Conservation (phyloP, 2,329 filamentous ascomycete genomes). For the Juglanconis sp. region DNA sequence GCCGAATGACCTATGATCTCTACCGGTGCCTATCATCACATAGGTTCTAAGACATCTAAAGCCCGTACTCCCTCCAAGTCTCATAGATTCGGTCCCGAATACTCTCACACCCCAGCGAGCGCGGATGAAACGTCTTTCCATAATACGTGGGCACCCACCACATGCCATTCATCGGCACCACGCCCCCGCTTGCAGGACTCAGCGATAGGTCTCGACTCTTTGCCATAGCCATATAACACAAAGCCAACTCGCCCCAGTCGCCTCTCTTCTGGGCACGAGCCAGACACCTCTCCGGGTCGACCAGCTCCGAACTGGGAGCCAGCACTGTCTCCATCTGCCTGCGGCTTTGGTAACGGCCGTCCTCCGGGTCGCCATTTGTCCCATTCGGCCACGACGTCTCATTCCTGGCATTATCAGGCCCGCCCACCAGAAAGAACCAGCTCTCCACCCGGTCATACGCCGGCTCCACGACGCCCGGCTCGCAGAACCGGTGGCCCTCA, state of each 20-base stretch:
- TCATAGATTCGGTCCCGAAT: constrained; percentile 34
- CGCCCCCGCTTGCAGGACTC: constrained; percentile 25
- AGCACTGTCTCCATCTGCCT: constrained; percentile 20
- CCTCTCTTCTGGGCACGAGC: constrained; percentile 31
- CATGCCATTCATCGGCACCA: constrained; percentile 34
- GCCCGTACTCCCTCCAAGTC: constrained; percentile 25
- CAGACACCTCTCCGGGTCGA: constrained; percentile 36
- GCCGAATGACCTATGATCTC: too few species aligned
- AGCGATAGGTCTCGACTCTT: constrained; percentile 33
- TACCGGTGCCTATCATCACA: too few species aligned
- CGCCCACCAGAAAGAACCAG: constrained; percentile 48
- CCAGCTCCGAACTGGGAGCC: constrained; percentile 29
- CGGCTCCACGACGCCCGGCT: constrained; percentile 35
- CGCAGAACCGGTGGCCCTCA: constrained; percentile 41
- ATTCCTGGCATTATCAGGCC: constrained; percentile 35
- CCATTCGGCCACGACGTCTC: constrained; percentile 19
- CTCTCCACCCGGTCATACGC: constrained; percentile 41
- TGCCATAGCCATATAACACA: constrained; percentile 44
- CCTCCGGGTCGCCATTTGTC: constrained; percentile 11
- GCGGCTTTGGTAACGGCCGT: background rate
- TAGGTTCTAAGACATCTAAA: background rate
- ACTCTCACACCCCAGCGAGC: constrained; percentile 35
- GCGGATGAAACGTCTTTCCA: constrained; percentile 44
- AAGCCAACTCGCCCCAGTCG: constrained; percentile 41
- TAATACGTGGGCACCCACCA: constrained; percentile 47